Evolutionary conservation across 495 filamentous ascomycete genomes (phyloP), one percentile per base, ranked within the genome.

Genomic region (Aspergillus bridgeri): DNA sequence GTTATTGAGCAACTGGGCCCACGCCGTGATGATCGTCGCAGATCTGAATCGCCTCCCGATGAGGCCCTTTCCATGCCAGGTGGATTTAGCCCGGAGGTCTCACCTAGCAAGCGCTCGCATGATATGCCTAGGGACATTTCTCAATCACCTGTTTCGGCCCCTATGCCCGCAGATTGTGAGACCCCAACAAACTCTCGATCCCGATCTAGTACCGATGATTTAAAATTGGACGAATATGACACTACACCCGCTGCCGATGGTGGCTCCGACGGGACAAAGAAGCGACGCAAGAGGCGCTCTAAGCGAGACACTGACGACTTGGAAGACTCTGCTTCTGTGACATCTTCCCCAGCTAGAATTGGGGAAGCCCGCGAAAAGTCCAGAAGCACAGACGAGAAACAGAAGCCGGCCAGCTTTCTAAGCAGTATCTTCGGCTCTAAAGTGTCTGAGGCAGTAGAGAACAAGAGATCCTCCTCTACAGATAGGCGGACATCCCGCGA

Each of bases 41-140:
- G 57, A 23, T 50, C 60, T 19, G 44, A 50, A 3, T 69, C 66
- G 6, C 61, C 66, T 6, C 60, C 64, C 0, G 45, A 67, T 7
- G 67, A 72, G 55, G 63, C 60, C 19, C 66, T 70, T 52, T 67
- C 65, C 20, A 75, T 78, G 75, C 76, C 76, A 18, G 77, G 74
- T 53, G 71, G 66, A 15, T 80, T 79, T 49, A 69, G 73, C 8
- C 57, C 60, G 4, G 68, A 55, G 22, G 65, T 66, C 18, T 29
- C 60, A 59, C 18, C 42, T 27, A 24, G 53, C 7, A 60, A 58
- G 48, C 22, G 44, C 20, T 52, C 60, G 38, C 59, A 51, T 7
- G n/a, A 46, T 0, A 27, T 53, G 8, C 49, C 57, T 24, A 56
- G 65, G 18, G 64, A 63, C 22, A 61, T 58, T 50, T 38, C 62